Percentiles rank a stretch among this genome's conserved stretches.
These are phyloP conservation scores for Trichosanthes truncata DNA, from an alignment of 306 rosid genomes.

Conservation along the genomic window DNA sequence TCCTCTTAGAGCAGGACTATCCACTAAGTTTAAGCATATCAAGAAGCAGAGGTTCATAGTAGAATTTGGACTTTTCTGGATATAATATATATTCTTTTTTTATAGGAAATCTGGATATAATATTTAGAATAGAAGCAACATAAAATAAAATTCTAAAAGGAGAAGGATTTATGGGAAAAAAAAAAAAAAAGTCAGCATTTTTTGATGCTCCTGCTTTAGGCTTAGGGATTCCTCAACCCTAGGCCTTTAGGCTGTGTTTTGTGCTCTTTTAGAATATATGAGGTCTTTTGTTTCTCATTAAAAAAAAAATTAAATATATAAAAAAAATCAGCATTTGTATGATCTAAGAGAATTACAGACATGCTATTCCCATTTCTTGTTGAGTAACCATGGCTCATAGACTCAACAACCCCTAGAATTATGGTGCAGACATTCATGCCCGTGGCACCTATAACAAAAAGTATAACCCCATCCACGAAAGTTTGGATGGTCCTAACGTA, in stretches of 20 bases:
- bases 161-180: background rate
- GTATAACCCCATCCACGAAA: background rate
- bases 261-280: no score
- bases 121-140: background rate
- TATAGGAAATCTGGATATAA: no score
- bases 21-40: background rate
- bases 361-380: background rate
- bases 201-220: no score
- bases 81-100: no score
- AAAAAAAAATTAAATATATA: no score
- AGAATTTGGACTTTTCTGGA: background rate
- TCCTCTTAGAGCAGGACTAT: background rate
- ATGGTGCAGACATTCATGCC: background rate
- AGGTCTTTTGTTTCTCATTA: no score
- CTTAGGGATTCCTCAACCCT: no score
- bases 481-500: background rate
- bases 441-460: background rate
- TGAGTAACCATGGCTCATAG: background rate
- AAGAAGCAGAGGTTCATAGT: background rate
- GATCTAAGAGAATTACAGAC: background rate
- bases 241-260: no score
- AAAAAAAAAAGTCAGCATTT: background rate
- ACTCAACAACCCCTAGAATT: background rate
- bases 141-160: background rate
- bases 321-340: no score